Percentiles rank a stretch among this genome's conserved stretches.
Conservation (phyloP, 2,329 filamentous ascomycete species). For the Trichoderma aggressivum region DNA sequence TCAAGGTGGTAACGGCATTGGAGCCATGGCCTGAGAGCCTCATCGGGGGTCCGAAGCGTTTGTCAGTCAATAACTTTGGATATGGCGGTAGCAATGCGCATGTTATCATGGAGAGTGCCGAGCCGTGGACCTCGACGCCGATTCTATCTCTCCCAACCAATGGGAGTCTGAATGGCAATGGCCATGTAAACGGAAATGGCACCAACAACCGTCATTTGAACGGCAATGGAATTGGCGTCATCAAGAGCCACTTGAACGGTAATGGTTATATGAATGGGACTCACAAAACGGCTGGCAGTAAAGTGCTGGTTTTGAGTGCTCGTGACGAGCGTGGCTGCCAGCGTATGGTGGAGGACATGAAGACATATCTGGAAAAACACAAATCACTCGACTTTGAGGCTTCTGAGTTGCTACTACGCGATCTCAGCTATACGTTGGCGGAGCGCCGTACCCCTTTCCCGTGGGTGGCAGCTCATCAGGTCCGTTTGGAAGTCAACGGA, state of each 20-base stretch:
- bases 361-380: not conserved
- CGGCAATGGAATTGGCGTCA: not conserved
- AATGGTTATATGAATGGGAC: not conserved
- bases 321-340: not conserved
- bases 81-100: conserved; percentile 17
- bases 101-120: conserved; percentile 10
- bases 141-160: not conserved
- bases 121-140: not conserved
- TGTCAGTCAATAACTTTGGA: conserved; percentile 38
- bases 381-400: not conserved
- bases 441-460: not conserved
- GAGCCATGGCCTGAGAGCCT: conserved; percentile 19
- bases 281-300: not conserved
- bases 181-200: not conserved
- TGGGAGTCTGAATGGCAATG: not conserved
- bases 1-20: conserved; percentile 24
- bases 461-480: not conserved
- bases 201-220: not conserved
- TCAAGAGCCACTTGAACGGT: not conserved
- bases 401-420: not conserved
- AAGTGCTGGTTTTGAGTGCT: not conserved
- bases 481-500: not conserved
- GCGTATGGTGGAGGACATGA: not conserved
- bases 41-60: conserved; percentile 14
- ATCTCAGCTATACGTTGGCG: not conserved